phyloP scores from a whole-genome alignment of 805 yeast species.

The Candida adriatica region DNA sequence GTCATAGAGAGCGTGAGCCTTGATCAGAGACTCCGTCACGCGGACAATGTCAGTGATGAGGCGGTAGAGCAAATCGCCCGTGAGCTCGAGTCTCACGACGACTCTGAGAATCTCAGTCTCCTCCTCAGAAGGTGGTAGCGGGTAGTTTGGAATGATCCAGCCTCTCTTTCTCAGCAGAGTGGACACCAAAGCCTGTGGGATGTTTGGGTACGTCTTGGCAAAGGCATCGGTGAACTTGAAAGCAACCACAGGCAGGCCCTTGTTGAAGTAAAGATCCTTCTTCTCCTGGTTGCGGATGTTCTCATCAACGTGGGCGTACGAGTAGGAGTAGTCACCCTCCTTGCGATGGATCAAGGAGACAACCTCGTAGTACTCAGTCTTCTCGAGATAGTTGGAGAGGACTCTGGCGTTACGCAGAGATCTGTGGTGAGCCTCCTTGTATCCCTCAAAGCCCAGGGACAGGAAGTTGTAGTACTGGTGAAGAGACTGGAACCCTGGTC shows the following conservation, averaged over 20 bases:
- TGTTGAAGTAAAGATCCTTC: constrained; percentile 44
- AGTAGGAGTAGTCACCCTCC: constrained; percentile 27
- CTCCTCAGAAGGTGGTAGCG: constrained; percentile 56
- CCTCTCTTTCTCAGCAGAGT: constrained; percentile 70
- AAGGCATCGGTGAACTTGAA: constrained; percentile 65
- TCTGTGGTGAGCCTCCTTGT: constrained; percentile 48
- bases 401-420: constrained; percentile 71
- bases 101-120: constrained; percentile 72
- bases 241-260: constrained; percentile 88
- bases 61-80: constrained; percentile 53
- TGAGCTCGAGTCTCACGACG: constrained; percentile 68
- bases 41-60: constrained; percentile 55
- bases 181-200: constrained; percentile 76
- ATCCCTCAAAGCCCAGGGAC: constrained; percentile 69
- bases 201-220: constrained; percentile 56
- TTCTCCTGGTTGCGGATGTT: constrained; percentile 25
- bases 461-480: constrained; percentile 82
- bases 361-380: constrained; percentile 60
- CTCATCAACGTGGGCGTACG: constrained; percentile 15
- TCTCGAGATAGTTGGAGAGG: constrained; percentile 51
- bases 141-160: constrained; percentile 87
- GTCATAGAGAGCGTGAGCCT: constrained; percentile 32
- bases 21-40: constrained; percentile 44
- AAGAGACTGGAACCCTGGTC: constrained; percentile 88
- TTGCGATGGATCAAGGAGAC: constrained; percentile 73